A percentile compares a stretch with the other conserved stretches of the same genome.
These are phyloP conservation scores for Phialophora verrucosa DNA, from an alignment of 2,329 filamentous ascomycete species.

Conservation along the genomic window DNA sequence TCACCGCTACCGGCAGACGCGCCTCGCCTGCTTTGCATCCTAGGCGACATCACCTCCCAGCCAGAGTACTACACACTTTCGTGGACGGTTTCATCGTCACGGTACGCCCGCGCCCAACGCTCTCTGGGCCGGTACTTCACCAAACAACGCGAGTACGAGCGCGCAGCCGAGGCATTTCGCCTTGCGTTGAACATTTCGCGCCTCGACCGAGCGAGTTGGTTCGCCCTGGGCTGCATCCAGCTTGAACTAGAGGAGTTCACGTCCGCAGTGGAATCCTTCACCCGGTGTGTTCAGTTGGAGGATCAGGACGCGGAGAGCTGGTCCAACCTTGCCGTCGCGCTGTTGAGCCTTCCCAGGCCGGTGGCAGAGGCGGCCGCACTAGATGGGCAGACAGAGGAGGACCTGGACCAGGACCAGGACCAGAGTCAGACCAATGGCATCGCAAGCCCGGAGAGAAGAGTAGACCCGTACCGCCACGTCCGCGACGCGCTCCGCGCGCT, in stretches of 20 bases:
- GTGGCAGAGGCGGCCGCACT: constrained; percentile 42
- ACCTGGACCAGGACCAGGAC: constrained; percentile 27
- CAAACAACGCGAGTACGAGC: constrained; percentile 66
- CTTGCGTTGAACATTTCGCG: constrained; percentile 79
- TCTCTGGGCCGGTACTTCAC: constrained; percentile 83
- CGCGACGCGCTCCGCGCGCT: constrained; percentile 81
- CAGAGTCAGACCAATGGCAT: constrained; percentile 34
- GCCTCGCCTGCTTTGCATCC: constrained; percentile 86
- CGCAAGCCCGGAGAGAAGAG: neutral
- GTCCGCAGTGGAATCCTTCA: constrained; percentile 82
- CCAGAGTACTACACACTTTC: constrained; percentile 78
- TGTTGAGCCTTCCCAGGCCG: constrained; percentile 61
- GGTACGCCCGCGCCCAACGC: constrained; percentile 85
- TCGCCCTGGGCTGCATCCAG: constrained; percentile 84
- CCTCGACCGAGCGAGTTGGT: constrained; percentile 84
- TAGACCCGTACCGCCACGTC: constrained; percentile 66
- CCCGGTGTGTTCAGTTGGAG: constrained; percentile 80
- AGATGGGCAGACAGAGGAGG: neutral
- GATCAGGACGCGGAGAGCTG: constrained; percentile 90
- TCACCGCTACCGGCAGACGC: constrained; percentile 76
- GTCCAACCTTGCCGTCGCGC: constrained; percentile 88
- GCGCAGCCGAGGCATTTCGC: constrained; percentile 77
- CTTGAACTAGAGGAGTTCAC: constrained; percentile 77
- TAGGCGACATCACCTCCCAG: constrained; percentile 84
- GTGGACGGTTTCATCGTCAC: constrained; percentile 80